phyloP scores from a whole-genome alignment of 352 stramenopile species.

The Pythium oligandrum region DNA sequence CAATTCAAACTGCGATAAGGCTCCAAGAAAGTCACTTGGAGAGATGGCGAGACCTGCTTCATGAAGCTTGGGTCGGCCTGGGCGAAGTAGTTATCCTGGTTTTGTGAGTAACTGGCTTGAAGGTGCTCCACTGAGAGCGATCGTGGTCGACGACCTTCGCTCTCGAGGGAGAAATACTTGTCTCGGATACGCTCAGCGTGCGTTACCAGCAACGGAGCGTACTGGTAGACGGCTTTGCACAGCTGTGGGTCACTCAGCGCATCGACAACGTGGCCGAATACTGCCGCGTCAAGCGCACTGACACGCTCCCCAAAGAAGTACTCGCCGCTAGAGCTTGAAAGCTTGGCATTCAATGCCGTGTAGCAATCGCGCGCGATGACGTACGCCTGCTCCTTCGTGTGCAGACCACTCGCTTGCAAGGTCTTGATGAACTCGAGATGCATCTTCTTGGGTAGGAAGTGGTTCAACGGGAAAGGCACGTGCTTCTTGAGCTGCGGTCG shows the following conservation, averaged over 20 bases:
- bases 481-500: conserved; percentile 74
- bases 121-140: conserved; percentile 20
- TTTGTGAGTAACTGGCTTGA: conserved; percentile 46
- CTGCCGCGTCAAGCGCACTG: conserved; percentile 69
- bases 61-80: conserved; percentile 51
- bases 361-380: conserved; percentile 83
- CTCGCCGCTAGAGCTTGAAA: conserved; percentile 36
- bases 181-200: conserved; percentile 69
- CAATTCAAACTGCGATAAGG: conserved; percentile 83
- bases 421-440: conserved; percentile 62
- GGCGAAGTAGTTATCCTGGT: conserved; percentile 69
- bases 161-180: conserved; percentile 51
- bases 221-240: conserved; percentile 59
- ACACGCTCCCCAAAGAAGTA: conserved; percentile 74
- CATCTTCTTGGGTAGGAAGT: conserved; percentile 83
- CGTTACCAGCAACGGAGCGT: conserved; percentile 67
- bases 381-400: conserved; percentile 77
- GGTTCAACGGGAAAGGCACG: conserved; percentile 80
- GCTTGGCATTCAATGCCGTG: conserved; percentile 75
- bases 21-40: conserved; percentile 66
- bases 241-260: conserved; percentile 72
- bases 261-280: conserved; percentile 83
- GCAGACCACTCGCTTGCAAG: conserved; percentile 48
- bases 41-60: conserved; percentile 50
- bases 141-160: conserved; percentile 33